Base-by-base conservation (phyloP, 2,329 filamentous ascomycete species). In the Claviceps humidiphila region DNA sequence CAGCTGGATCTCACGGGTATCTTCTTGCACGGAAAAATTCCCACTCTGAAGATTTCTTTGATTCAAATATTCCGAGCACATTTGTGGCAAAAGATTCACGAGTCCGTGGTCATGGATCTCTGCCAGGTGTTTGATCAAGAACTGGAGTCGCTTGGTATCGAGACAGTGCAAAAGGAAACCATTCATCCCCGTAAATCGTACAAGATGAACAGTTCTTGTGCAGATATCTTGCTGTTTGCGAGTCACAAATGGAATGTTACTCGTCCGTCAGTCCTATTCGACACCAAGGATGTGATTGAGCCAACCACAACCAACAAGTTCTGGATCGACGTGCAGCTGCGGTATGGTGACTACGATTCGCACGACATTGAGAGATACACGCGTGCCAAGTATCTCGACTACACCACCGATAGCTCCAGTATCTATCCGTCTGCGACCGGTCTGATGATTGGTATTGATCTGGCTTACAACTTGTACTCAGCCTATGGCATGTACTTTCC, bases 121-220 rank as follows among this genome's bases (percentile, higher is more conserved):
- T 97, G 93, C 61, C 94, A 98, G 66, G 93, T 98, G 14, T 95
- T 98, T 60, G 93, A 98, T 59, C 91, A 97, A 64, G 93, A 98
- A 66, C 74, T 98, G 44, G 93, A 98, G 68, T 89, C 93, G 37
- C 75, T 98, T 4, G 90, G 90, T 39, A 96, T 98, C 54, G 93
- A 98, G 69, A 94, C 89, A 2, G 93, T 97, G 4, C 93, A 98
- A 66, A 98, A 98, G 70, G 93, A 98, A 73, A 97, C 93, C 0
- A 98, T 98, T 54, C 93, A 98, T 74, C 93, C 93, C 50, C 81
- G 93, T 80, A 98, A 98, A 72, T 96, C 89, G 4, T 98, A 98
- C 81, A 98, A 98, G 81, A 98, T 98, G 93, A 98, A 98, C 76
- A 96, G 90, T 63, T 97, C 91, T 53, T 97, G 93, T 63, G 93